Evolutionary conservation across 495 filamentous ascomycete species (phyloP).

Genomic region (Aspergillus indologenus): DNA sequence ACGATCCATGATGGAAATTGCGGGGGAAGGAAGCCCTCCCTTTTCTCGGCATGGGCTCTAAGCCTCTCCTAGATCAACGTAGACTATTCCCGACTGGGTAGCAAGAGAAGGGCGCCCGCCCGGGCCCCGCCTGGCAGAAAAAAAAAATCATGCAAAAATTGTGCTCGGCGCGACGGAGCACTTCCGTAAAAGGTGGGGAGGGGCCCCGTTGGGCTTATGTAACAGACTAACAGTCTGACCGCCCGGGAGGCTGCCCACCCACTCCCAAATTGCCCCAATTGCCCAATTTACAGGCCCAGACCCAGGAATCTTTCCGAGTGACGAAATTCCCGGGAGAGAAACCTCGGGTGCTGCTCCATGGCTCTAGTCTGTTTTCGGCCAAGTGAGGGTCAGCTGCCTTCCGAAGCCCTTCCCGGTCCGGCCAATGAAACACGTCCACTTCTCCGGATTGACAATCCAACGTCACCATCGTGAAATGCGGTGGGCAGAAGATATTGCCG

Average conservation of each 20-base stretch:
- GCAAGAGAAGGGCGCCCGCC: too few species aligned
- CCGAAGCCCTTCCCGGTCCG: slow-evolving; percentile 27
- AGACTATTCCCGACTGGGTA: slow-evolving; percentile 17
- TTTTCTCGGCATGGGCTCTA: slow-evolving; percentile 14
- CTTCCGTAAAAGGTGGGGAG: too few species aligned
- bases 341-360: slow-evolving; percentile 25
- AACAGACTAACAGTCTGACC: not conserved
- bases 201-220: not conserved
- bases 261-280: too few species aligned
- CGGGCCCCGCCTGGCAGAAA: too few species aligned
- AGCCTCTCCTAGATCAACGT: not conserved
- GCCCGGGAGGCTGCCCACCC: too few species aligned
- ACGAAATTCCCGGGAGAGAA: slow-evolving; percentile 24
- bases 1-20: slow-evolving; percentile 19
- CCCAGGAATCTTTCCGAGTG: slow-evolving; percentile 20
- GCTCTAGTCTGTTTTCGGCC: slow-evolving; percentile 12
- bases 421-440: slow-evolving; percentile 32
- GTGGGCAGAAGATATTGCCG: slow-evolving; percentile 43
- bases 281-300: not conserved
- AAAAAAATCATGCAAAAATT: too few species aligned
- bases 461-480: slow-evolving; percentile 20
- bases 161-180: too few species aligned
- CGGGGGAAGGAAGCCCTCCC: slow-evolving; percentile 17
- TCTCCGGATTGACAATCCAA: slow-evolving; percentile 24
- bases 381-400: slow-evolving; percentile 17